phyloP scores from a whole-genome alignment of 2,329 filamentous ascomycete genomes.

The Gnomoniopsis sp. region DNA sequence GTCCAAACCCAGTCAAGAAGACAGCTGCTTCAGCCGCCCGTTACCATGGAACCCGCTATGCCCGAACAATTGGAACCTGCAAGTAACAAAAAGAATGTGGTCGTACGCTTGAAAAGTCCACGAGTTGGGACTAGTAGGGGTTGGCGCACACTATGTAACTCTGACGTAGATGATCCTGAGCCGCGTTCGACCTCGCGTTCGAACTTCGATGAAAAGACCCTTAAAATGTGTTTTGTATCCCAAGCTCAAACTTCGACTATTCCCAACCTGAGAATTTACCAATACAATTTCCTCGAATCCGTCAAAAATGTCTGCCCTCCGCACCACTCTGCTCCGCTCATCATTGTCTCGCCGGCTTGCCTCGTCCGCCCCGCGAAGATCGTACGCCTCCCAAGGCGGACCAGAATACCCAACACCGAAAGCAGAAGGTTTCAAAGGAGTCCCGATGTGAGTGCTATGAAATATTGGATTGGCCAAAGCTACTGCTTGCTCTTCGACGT shows the following conservation, averaged over 20 bases:
- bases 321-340: not conserved
- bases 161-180: not conserved
- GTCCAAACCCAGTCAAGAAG: too few species aligned
- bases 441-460: not conserved
- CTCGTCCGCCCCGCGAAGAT: not conserved
- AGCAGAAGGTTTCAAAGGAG: not conserved
- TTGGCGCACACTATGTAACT: not conserved
- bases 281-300: too few species aligned
- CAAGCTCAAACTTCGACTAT: too few species aligned
- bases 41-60: not conserved
- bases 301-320: slow-evolving; percentile 6
- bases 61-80: not conserved
- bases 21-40: not conserved
- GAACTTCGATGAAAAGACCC: too few species aligned
- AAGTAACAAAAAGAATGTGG: not conserved
- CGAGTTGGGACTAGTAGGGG: not conserved
- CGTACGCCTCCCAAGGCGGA: not conserved
- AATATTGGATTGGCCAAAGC: too few species aligned
- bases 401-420: not conserved
- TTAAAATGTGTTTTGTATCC: not conserved
- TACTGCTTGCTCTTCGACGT: not conserved
- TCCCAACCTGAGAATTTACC: too few species aligned
- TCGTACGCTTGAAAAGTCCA: not conserved
- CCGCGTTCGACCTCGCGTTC: too few species aligned
- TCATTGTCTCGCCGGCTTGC: not conserved